Conservation (phyloP, 1,139 yeast species). For the Kurtzmaniella quercitrusa region DNA sequence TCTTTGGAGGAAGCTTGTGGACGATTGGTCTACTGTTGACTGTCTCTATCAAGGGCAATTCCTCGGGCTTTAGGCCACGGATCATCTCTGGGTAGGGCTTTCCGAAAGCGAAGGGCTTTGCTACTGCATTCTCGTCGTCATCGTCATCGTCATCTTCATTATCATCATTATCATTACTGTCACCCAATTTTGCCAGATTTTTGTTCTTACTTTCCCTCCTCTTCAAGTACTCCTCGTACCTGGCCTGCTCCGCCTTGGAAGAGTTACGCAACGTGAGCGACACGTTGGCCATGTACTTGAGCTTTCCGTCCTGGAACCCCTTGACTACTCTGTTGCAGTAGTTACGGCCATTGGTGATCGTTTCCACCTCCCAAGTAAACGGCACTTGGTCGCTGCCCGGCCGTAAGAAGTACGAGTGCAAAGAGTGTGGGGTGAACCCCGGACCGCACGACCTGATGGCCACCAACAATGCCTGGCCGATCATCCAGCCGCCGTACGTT, state of each 20-base stretch:
- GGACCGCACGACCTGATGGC: constrained; percentile 24
- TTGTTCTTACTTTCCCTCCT: constrained; percentile 5
- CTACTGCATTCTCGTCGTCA: constrained; percentile 16
- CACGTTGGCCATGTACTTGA: constrained; percentile 51
- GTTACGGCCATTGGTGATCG: constrained; percentile 50
- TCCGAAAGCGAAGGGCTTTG: constrained; percentile 36
- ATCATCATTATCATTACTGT: constrained; percentile 13
- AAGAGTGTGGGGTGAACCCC: constrained; percentile 34
- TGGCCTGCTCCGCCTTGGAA: constrained; percentile 15
- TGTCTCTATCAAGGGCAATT: constrained; percentile 15
- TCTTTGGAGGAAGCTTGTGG: constrained; percentile 40
- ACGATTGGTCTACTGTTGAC: constrained; percentile 17
- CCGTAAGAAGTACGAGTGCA: constrained; percentile 30
- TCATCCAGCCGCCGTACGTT: constrained; percentile 32
- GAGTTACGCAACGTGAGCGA: constrained; percentile 44
- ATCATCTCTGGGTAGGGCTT: constrained; percentile 33
- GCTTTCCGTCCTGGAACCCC: constrained; percentile 48
- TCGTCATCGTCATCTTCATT: constrained; percentile 27
- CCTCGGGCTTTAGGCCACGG: constrained; percentile 14
- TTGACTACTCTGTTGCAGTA: constrained; percentile 57
- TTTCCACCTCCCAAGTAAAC: constrained; percentile 32
- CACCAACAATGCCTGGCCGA: constrained; percentile 34
- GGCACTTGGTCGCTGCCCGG: constrained; percentile 17
- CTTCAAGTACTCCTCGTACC: constrained; percentile 22
- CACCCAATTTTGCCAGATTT: not conserved